Evolutionary conservation across 2,329 filamentous ascomycete genomes (phyloP).

Genomic region (Fusarium camptoceras): DNA sequence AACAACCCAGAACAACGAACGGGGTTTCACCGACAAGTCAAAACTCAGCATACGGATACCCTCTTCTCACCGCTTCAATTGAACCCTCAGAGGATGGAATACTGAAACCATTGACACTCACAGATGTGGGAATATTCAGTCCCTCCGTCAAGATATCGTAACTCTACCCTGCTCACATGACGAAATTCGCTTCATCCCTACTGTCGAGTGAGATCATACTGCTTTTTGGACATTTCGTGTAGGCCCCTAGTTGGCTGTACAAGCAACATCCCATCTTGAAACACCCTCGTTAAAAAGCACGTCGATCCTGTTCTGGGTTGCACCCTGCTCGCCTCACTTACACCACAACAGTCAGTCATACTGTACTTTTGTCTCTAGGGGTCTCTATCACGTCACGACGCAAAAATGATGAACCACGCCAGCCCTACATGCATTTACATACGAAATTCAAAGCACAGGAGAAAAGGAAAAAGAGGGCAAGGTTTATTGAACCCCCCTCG

Average conservation of each 20-base stretch:
- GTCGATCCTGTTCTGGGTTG: slow-evolving; percentile 29
- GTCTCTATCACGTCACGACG: slow-evolving; percentile 27
- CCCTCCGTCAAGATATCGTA: slow-evolving; percentile 6
- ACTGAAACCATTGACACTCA: neutral
- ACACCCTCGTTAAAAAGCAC: slow-evolving; percentile 17
- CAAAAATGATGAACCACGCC: slow-evolving; percentile 6
- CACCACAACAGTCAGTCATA: slow-evolving; percentile 3
- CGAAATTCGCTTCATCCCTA: slow-evolving; percentile 22
- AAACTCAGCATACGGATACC: neutral
- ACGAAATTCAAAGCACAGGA: neutral
- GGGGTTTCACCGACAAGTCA: slow-evolving; percentile 28
- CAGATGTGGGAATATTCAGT: neutral
- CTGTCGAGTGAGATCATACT: slow-evolving; percentile 21
- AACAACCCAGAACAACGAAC: slow-evolving; percentile 6
- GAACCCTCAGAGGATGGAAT: neutral
- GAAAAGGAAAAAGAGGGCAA: neutral
- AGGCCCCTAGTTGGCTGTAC: slow-evolving; percentile 12
- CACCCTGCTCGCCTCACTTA: slow-evolving; percentile 33
- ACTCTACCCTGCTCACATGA: slow-evolving; percentile 19
- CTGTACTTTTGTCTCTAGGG: neutral
- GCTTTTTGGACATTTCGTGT: slow-evolving; percentile 24
- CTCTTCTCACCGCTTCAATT: slow-evolving; percentile 31
- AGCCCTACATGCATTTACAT: slow-evolving; percentile 13
- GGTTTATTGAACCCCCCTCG: slow-evolving; percentile 3
- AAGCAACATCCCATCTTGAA: slow-evolving; percentile 18